These are phyloP conservation scores for Entophlyctis luteolus DNA, from an alignment of 192 early-diverging fungal species.

Conservation along the genomic window DNA sequence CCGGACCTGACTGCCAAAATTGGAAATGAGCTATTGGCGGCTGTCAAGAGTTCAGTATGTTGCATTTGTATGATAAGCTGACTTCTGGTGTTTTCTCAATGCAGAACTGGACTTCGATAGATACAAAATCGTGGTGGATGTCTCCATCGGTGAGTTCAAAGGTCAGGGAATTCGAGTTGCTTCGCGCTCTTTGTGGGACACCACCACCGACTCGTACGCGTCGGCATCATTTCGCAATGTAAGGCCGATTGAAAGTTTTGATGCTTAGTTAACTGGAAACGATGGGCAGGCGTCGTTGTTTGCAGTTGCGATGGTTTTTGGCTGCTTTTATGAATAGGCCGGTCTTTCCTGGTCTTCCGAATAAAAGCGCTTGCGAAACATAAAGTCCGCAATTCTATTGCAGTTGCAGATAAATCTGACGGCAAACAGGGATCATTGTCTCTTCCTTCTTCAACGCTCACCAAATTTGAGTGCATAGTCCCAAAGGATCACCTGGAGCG, in stretches of 20 bases:
- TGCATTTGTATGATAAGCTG: neutral
- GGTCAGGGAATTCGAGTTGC: slow-evolving; percentile 58
- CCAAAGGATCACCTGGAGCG: too few relatives aligned
- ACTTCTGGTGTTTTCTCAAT: neutral
- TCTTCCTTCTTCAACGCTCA: too few relatives aligned
- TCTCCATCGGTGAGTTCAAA: slow-evolving; percentile 57
- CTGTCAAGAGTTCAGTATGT: slow-evolving; percentile 47
- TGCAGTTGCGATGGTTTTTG: slow-evolving; percentile 54
- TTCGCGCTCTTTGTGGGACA: slow-evolving; percentile 52
- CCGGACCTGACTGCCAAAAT: slow-evolving; percentile 41
- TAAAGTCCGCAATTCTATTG: too few relatives aligned
- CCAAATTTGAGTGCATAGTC: too few relatives aligned
- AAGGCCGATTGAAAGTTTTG: neutral
- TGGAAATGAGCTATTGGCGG: slow-evolving; percentile 53
- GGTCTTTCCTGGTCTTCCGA: too few relatives aligned
- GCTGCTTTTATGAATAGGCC: slow-evolving; percentile 50
- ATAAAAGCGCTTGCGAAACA: too few relatives aligned
- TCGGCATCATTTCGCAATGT: slow-evolving; percentile 56
- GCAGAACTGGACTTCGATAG: slow-evolving; percentile 54
- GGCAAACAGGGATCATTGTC: too few relatives aligned
- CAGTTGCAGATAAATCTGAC: too few relatives aligned
- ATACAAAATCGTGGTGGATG: slow-evolving; percentile 59
- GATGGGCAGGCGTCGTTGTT: slow-evolving; percentile 42
- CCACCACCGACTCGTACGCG: slow-evolving; percentile 50
- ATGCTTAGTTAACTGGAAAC: neutral